Evolutionary conservation across 2,329 filamentous ascomycete genomes (phyloP).

Genomic region (Scytalidium sp.): DNA sequence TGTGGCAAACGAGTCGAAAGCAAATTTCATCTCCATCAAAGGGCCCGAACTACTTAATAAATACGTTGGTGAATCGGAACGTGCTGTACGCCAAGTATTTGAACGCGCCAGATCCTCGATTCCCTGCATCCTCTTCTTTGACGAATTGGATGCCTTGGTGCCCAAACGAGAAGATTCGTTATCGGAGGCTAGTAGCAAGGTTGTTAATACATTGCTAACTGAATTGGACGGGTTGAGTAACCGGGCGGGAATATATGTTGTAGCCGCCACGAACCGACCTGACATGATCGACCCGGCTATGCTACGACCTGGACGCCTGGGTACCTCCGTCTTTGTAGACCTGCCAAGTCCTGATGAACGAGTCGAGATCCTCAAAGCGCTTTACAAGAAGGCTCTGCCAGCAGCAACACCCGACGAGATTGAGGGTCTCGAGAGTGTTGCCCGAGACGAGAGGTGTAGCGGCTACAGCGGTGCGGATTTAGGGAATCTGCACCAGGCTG

Average conservation of each 20-base stretch:
- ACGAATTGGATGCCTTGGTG: constrained; percentile 91
- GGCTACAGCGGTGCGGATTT: constrained; percentile 74
- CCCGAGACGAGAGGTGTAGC: constrained; percentile 62
- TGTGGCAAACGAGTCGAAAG: constrained; percentile 90
- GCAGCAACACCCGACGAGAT: constrained; percentile 49
- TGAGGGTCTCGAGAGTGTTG: constrained; percentile 59
- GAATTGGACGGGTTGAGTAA: constrained; percentile 85
- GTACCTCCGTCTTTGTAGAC: constrained; percentile 85
- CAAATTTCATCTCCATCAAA: constrained; percentile 98
- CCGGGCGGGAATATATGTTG: constrained; percentile 85
- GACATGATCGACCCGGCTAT: constrained; percentile 97
- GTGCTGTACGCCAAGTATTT: constrained; percentile 89
- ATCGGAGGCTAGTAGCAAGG: constrained; percentile 79
- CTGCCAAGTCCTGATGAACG: constrained; percentile 76
- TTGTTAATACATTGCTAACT: constrained; percentile 92
- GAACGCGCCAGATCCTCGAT: constrained; percentile 79
- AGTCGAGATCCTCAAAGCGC: constrained; percentile 78
- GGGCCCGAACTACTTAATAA: constrained; percentile 96
- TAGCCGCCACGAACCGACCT: constrained; percentile 90
- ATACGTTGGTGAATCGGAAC: constrained; percentile 94
- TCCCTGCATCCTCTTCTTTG: constrained; percentile 96
- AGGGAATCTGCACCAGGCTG: constrained; percentile 44
- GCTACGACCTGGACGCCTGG: constrained; percentile 85
- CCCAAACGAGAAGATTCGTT: constrained; percentile 76
- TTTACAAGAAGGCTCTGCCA: constrained; percentile 51